Conservation (phyloP, 768 basidiomycete species). For the Leccinum barrowsii region DNA sequence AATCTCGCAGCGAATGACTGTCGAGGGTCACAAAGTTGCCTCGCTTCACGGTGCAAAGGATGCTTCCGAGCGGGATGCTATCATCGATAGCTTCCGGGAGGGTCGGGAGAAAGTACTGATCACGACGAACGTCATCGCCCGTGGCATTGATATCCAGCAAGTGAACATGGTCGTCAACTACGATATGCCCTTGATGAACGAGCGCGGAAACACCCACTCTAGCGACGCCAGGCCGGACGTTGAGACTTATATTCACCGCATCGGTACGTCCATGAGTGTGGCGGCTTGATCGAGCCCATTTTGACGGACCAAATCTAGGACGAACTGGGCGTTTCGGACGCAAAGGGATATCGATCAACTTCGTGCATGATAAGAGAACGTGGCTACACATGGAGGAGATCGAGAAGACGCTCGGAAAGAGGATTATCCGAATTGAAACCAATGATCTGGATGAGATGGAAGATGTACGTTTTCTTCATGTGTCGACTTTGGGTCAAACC, state of each 20-base stretch:
- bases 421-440: slow-evolving; percentile 85
- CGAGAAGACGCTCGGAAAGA: slow-evolving; percentile 69
- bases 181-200: slow-evolving; percentile 84
- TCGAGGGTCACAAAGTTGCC: slow-evolving; percentile 93
- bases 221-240: slow-evolving; percentile 73
- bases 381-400: slow-evolving; percentile 91
- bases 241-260: slow-evolving; percentile 97
- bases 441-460: slow-evolving; percentile 93
- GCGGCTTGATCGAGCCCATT: background rate
- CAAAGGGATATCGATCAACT: slow-evolving; percentile 95
- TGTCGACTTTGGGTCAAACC: background rate
- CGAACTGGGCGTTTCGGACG: slow-evolving; percentile 98
- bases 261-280: slow-evolving; percentile 54
- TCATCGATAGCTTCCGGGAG: slow-evolving; percentile 94
- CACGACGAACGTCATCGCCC: slow-evolving; percentile 97
- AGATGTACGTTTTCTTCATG: slow-evolving; percentile 49
- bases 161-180: slow-evolving; percentile 99
- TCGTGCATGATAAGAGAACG: slow-evolving; percentile 87
- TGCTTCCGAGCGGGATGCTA: slow-evolving; percentile 79
- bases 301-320: slow-evolving; percentile 47
- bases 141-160: slow-evolving; percentile 97
- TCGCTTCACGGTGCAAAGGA: slow-evolving; percentile 96
- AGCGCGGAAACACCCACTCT: slow-evolving; percentile 44
- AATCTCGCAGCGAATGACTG: slow-evolving; percentile 85
- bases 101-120: slow-evolving; percentile 97